Evolutionary conservation across 2,329 filamentous ascomycete species (phyloP).

Genomic region (Microcyclospora tardicrescens): DNA sequence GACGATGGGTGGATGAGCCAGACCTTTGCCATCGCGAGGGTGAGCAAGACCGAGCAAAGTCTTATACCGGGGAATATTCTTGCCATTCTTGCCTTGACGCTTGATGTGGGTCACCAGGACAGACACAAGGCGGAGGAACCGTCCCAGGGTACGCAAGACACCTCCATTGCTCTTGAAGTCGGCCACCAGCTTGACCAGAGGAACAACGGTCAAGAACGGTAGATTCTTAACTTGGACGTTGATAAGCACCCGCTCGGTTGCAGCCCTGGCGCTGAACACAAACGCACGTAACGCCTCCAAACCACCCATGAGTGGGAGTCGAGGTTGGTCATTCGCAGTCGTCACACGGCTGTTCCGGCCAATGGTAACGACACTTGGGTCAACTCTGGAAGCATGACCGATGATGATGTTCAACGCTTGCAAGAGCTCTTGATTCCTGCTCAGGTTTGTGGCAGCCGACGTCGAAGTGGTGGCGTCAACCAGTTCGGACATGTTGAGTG

Average conservation of each 20-base stretch:
- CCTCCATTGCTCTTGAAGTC: not conserved
- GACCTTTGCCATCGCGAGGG: conserved; percentile 1
- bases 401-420: conserved; percentile 1
- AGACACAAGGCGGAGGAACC: not conserved
- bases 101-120: conserved; percentile 4
- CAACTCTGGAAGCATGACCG: not conserved
- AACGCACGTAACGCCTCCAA: conserved; percentile 2
- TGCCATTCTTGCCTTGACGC: conserved; percentile 1
- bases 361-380: not conserved
- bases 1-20: not conserved
- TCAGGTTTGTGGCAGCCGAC: not conserved
- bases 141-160: not conserved
- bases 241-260: conserved; percentile 3
- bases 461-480: not conserved
- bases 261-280: conserved; percentile 2
- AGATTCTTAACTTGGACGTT: conserved; percentile 4
- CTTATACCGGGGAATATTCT: conserved; percentile 1
- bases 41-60: conserved; percentile 3
- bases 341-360: conserved; percentile 1
- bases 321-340: not conserved
- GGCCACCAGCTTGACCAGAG: not conserved
- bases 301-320: conserved; percentile 1
- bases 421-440: not conserved
- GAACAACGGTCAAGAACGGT: not conserved
- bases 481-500: not conserved